phyloP scores from a whole-genome alignment of 2,329 filamentous ascomycete species.

The Gnomoniopsis smithogilvyi region DNA sequence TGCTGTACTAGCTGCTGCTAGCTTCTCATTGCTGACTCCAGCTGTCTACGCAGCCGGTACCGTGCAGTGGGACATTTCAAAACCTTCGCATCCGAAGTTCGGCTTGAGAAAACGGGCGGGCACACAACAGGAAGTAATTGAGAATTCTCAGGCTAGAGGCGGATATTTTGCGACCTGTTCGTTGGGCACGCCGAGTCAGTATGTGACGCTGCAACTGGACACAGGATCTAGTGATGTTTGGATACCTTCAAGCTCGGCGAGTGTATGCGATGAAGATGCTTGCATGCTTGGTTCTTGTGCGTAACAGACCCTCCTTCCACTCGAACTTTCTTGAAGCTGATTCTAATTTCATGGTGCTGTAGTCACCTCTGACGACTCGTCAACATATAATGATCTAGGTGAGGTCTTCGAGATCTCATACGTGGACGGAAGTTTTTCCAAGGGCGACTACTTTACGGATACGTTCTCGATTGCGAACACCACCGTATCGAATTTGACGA shows the following conservation, averaged over 20 bases:
- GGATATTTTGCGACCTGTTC: conserved; percentile 56
- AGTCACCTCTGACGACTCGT: conserved; percentile 47
- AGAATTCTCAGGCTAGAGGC: conserved; percentile 41
- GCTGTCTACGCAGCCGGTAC: conserved; percentile 28
- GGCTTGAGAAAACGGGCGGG: conserved; percentile 34
- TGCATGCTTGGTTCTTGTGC: conserved; percentile 47
- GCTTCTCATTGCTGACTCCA: conserved; percentile 23
- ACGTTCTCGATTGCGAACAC: conserved; percentile 50
- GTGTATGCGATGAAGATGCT: conserved; percentile 35
- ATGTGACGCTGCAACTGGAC: conserved; percentile 57
- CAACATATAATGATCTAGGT: conserved; percentile 41
- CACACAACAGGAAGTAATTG: conserved; percentile 40
- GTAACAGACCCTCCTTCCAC: conserved; percentile 29
- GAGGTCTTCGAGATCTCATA: conserved; percentile 57
- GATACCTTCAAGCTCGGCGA: conserved; percentile 42
- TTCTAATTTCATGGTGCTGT: not conserved
- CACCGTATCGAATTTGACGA: conserved; percentile 52
- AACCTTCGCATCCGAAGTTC: conserved; percentile 26
- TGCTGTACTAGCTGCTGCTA: conserved; percentile 16
- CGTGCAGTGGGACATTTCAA: conserved; percentile 47
- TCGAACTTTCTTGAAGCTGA: not conserved
- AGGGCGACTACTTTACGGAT: conserved; percentile 58
- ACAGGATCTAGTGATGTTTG: conserved; percentile 66
- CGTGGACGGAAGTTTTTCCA: conserved; percentile 55
- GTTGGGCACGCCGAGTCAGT: conserved; percentile 56